Evolutionary conservation across 805 yeast genomes (phyloP), one percentile per base, ranked within the genome.

Genomic region (Lachancea kluyveri): DNA sequence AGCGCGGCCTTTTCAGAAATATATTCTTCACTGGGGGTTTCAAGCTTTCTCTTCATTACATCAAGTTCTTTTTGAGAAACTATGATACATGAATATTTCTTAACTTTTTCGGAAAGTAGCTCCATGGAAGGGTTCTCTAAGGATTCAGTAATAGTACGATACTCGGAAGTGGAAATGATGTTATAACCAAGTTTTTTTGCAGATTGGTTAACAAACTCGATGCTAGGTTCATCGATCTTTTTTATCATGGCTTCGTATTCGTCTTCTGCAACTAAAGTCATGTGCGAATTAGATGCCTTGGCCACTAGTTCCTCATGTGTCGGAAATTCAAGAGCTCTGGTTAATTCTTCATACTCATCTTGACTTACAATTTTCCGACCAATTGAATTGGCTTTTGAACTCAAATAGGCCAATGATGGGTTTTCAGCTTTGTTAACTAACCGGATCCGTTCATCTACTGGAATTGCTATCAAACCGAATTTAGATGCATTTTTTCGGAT

Each of bases 231-330:
- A 3, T 43, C 39, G 4, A 34, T 10, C 3, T 29, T 32, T n/a
- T 31, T 20, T 15, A 31, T 10, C 23, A 48, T 26, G 3, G 26
- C 24, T 8, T 35, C 21, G 30, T 41, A 37, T 19, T 45, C 49
- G 4, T 37, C 41, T 9, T 33, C 24, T 14, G 38, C 27, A 12
- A 43, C 41, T 12, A 59, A 35, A 7, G 21, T 12, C 37, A 37
- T 24, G 9, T 33, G 30, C 24, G 30, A 25, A 8, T 22, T 22
- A n/a, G 11, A 28, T 12, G 41, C 42, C 10, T 19, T 24, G 13
- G 21, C 17, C 16, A 27, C 26, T 4, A 37, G 30, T 16, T 54
- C 54, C 2, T 56, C 56, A 5, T 41, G 17, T 2, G 56, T 37
- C 6, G 45, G 44, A 24, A 18, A 28, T 5, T 20, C 19, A 3